Base-by-base conservation (phyloP, 331 rosid species). In the Arachis monticola region DNA sequence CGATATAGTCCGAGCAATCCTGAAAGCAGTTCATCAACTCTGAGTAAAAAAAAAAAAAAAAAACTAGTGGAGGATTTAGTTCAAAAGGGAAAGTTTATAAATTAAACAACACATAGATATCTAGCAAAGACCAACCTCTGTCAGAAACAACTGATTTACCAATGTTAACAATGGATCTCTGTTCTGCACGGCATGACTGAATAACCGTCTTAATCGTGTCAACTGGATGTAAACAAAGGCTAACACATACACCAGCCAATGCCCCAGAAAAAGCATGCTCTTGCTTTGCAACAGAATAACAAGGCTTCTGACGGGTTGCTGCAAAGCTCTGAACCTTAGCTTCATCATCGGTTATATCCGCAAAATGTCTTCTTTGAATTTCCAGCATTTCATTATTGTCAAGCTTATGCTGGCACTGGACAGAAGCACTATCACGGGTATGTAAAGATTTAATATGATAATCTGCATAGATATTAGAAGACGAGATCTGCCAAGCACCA, bases 191-290 rank as follows among this genome's bases (percentile, higher is more conserved):
- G 76, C 94, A 82, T 53, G 99, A 85, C 75, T 94, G 99, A 83
- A 83, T 53, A 57, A 94, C 96, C 47, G 99, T 94, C 87, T 94
- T 94, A 74, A 94, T 60, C 38, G 99, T 94, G 84, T 94, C 99
- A 83, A 92, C 83, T 10, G 97, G 99, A 85, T 94, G 99, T 64
- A 94, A 83, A 86, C 96, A 87, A 82, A 88, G 88, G 86, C 97
- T 94, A 72, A 92, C 99, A 85, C 91, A 87, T 74, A 86, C 8
- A 80, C 99, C 99, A 60, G 99, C 87, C 81, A 94, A 85, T 4
- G 99, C 99, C 80, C 99, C 99, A 38, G 99, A 93, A 83, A 94
- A 84, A 61, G 97, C 99, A 79, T 94, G 96, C 55, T 83, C 89
- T 90, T 86, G 93, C 86, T 82, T 94, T 45, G 86, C 88, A 63